phyloP scores from a whole-genome alignment of 73 alveolate genomes.

The Symbiodinium natans region DNA sequence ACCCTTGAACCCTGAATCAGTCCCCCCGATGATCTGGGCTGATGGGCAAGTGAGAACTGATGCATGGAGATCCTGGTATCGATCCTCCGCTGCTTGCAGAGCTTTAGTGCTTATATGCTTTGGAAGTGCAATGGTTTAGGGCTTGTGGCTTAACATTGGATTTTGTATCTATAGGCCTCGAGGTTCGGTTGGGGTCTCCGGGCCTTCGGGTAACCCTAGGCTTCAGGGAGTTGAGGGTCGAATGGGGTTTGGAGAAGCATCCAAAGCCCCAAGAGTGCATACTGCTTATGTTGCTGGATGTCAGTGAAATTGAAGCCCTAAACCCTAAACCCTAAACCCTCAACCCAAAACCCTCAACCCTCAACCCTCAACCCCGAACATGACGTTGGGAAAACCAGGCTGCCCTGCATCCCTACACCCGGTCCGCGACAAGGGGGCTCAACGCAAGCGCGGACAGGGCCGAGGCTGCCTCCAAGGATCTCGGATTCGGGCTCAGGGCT shows the following conservation, averaged over 20 bases:
- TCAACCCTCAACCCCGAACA: background rate
- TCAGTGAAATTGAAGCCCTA: background rate
- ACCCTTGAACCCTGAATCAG: background rate
- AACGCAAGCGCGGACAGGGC: background rate
- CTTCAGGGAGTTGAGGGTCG: too few relatives aligned
- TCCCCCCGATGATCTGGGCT: background rate
- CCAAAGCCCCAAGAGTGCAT: too few relatives aligned
- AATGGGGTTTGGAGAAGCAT: too few relatives aligned
- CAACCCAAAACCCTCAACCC: background rate
- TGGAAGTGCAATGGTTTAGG: background rate
- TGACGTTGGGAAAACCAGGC: too few relatives aligned
- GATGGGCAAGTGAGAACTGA: background rate
- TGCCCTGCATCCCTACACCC: too few relatives aligned
- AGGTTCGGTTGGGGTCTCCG: too few relatives aligned
- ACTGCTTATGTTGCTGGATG: background rate
- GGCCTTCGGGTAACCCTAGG: background rate
- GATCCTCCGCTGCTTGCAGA: slow-evolving; percentile 10
- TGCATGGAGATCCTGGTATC: background rate
- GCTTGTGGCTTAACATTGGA: too few relatives aligned
- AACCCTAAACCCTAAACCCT: background rate
- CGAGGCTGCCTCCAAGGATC: background rate
- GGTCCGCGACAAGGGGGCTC: background rate
- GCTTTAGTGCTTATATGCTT: background rate
- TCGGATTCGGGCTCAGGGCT: too few relatives aligned
- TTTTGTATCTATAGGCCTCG: too few relatives aligned